Base-by-base conservation (phyloP, 495 filamentous ascomycete genomes). In the Neurospora hispaniola region DNA sequence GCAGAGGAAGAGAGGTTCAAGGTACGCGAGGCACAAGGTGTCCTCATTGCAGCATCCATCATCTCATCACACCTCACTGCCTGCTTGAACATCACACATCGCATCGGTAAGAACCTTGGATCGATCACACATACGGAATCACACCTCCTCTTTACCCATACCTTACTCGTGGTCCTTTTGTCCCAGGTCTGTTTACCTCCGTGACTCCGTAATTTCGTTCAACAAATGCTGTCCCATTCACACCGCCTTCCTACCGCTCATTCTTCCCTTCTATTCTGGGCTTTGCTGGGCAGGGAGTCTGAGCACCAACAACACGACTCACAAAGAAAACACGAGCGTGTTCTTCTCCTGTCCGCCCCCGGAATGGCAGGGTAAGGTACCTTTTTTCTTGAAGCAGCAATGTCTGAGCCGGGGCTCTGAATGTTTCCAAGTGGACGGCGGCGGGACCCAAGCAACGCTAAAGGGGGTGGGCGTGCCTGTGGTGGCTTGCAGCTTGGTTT, bases 401-500 rank as follows among this genome's bases (percentile, higher is more conserved):
- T 66, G 27, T 27, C 54, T 66, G 27, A 5, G 14, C 27, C 54
- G 27, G 54, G 27, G 18, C 27, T 35, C 54, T 35, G 5, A 35
- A 62, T 35, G 54, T 35, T 66, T 35, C 54, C 31, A 18, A 66
- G 54, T 66, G 54, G 54, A 18, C 14, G 54, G 27, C 14, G 54
- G 27, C 71, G 46, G 44, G 73, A 46, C 76, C 73, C 70, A 74
- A 72, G 44, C 69, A 74, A 71, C 71, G 68, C 76, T 71, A 77
- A 71, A 66, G 6, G 54, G 54, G 54, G 54, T 66, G 54, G 14
- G 77, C 71, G 74, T 74, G 73, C 75, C 75, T 75, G 71, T 74
- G 73, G 74, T 77, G 75, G 77, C 77, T 77, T 77, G 75, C 77
- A 76, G 74, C 59, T 71, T 68, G 70, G 77, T 74, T 27, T 40